These are phyloP conservation scores for Emiliania huxleyi DNA, from an alignment of 78 protist genomes.

Conservation along the genomic window DNA sequence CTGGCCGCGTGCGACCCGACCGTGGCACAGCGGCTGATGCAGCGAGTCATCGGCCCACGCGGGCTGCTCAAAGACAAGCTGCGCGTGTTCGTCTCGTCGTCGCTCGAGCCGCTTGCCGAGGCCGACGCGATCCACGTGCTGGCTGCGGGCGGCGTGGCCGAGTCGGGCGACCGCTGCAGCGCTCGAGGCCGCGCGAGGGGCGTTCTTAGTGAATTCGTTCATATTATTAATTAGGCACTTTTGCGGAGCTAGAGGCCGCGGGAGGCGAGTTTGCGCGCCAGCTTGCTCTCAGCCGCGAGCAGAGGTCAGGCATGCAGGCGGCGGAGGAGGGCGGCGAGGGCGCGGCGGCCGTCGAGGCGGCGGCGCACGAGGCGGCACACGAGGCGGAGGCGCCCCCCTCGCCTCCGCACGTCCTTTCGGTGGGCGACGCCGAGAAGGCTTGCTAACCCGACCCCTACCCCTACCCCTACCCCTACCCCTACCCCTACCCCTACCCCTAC, in stretches of 20 bases:
- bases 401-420: too few relatives aligned
- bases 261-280: not conserved
- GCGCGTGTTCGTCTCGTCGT: conserved; percentile 70
- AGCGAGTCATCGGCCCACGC: not conserved
- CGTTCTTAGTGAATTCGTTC: too few relatives aligned
- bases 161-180: conserved; percentile 9
- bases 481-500: too few relatives aligned
- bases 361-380: too few relatives aligned
- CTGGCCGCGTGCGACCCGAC: conserved; percentile 68
- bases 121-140: conserved; percentile 40
- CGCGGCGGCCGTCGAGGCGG: too few relatives aligned
- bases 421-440: too few relatives aligned
- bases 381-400: too few relatives aligned
- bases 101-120: conserved; percentile 5
- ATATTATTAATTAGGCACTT: too few relatives aligned
- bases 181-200: not conserved
- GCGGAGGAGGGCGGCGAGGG: too few relatives aligned
- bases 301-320: not conserved
- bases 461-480: too few relatives aligned
- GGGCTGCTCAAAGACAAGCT: conserved; percentile 40
- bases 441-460: too few relatives aligned
- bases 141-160: conserved; percentile 3
- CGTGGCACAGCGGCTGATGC: conserved; percentile 49
- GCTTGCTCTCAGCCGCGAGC: not conserved
- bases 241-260: not conserved